A percentile compares a stretch with the other conserved stretches of the same genome.
phyloP scores from a whole-genome alignment of 306 rosid genomes.

The Prinsepia uniflora region DNA sequence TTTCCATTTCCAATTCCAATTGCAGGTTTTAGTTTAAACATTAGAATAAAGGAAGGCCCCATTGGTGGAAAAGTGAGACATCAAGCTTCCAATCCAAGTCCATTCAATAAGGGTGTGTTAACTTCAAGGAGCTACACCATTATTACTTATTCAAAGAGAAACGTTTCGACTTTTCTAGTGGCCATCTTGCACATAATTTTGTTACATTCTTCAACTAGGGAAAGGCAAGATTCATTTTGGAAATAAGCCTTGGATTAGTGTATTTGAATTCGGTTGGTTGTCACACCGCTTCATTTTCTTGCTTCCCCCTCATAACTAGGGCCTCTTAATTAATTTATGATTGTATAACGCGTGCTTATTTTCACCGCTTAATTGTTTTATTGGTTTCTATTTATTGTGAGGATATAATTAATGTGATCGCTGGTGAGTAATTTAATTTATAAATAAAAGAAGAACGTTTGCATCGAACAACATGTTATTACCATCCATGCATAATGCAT shows the following conservation, averaged over 20 bases:
- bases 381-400: conserved; percentile 3
- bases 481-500: no score
- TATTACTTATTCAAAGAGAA: conserved; percentile 31
- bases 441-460: conserved; percentile 7
- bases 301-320: background rate
- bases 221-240: background rate
- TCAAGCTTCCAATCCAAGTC: conserved; percentile 47
- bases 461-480: no score
- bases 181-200: conserved; percentile 48
- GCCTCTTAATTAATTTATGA: background rate
- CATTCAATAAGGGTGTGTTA: conserved; percentile 55
- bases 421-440: background rate
- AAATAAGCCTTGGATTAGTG: background rate
- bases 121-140: conserved; percentile 24
- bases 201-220: conserved; percentile 28
- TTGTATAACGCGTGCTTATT: background rate
- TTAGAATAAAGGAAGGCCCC: conserved; percentile 68
- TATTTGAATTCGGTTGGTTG: conserved; percentile 10
- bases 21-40: conserved; percentile 64
- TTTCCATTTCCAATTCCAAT: background rate
- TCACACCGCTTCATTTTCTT: background rate
- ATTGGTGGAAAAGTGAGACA: conserved; percentile 34
- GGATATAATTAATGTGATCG: no score
- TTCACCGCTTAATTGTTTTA: background rate
- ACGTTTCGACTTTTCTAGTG: conserved; percentile 43